Conservation (phyloP, 192 early-diverging fungal species). For the Coemansia sp. region DNA sequence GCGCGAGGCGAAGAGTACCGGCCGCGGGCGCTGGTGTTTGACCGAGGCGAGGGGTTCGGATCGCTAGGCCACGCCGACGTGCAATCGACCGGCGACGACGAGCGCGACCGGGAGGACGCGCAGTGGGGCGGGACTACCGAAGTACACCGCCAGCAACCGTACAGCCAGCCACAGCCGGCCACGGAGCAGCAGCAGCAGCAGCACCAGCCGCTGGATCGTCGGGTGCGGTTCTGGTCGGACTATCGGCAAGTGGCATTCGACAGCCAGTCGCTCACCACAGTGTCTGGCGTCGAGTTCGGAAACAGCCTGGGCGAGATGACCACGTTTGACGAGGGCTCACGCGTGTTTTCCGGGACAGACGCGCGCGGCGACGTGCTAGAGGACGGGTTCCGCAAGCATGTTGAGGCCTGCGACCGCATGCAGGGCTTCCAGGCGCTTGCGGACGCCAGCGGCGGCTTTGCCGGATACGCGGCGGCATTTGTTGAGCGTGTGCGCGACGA, state of each 20-base stretch:
- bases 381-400: constrained; percentile 23
- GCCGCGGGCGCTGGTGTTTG: constrained; percentile 79
- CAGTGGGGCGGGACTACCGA: constrained; percentile 36
- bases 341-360: constrained; percentile 41
- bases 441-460: constrained; percentile 64
- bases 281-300: constrained; percentile 58
- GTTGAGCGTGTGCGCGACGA: constrained; percentile 66
- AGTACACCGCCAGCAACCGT: constrained; percentile 27
- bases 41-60: constrained; percentile 66
- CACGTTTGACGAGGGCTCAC: constrained; percentile 58
- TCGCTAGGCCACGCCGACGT: constrained; percentile 16
- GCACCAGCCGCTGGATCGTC: constrained; percentile 3
- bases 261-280: constrained; percentile 58
- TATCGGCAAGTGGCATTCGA: constrained; percentile 74
- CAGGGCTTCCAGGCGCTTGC: constrained; percentile 74
- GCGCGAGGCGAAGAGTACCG: constrained; percentile 58
- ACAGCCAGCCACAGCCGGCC: background rate
- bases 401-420: constrained; percentile 46
- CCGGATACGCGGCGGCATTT: constrained; percentile 64
- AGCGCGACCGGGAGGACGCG: constrained; percentile 13
- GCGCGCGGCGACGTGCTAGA: constrained; percentile 38
- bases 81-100: constrained; percentile 16
- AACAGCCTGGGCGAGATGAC: constrained; percentile 59
- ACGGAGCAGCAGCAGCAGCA: background rate
- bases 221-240: constrained; percentile 70